Evolutionary conservation across 805 yeast genomes (phyloP).

Genomic region (Scheffersomyces spartinae): DNA sequence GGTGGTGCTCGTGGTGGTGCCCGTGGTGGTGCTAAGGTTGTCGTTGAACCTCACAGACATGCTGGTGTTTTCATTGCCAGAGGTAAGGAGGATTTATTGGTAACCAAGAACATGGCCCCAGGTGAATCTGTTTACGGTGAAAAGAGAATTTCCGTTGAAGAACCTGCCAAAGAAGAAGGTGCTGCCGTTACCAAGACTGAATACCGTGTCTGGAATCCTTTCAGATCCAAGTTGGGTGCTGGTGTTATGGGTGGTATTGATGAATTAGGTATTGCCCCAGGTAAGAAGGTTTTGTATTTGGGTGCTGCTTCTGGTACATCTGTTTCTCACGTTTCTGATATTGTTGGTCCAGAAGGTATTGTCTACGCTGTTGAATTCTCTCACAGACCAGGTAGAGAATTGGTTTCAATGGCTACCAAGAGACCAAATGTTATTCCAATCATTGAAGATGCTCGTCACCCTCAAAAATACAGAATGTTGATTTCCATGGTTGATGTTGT

Average conservation of each 20-base stretch:
- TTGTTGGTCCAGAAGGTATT: constrained; percentile 98
- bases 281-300: constrained; percentile 90
- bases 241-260: constrained; percentile 99
- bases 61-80: constrained; percentile 99
- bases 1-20: constrained; percentile 79
- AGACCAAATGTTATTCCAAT: constrained; percentile 98
- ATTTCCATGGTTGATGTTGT: constrained; percentile 98
- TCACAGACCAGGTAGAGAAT: constrained; percentile 99
- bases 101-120: constrained; percentile 94
- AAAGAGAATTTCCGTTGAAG: constrained; percentile 90
- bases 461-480: constrained; percentile 98
- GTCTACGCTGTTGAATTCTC: constrained; percentile 99
- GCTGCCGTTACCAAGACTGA: constrained; percentile 89
- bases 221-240: constrained; percentile 99
- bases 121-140: constrained; percentile 99
- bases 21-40: constrained; percentile 87
- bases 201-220: constrained; percentile 99
- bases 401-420: constrained; percentile 99
- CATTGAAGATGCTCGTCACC: constrained; percentile 99
- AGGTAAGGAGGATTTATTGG: constrained; percentile 97
- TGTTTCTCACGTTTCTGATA: constrained; percentile 95
- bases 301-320: constrained; percentile 99
- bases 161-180: constrained; percentile 80
- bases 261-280: constrained; percentile 95
- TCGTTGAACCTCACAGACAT: constrained; percentile 97